Evolutionary conservation across 352 stramenopile genomes (phyloP), one percentile per base, ranked within the genome.

Genomic region (Globisporangium lucens): DNA sequence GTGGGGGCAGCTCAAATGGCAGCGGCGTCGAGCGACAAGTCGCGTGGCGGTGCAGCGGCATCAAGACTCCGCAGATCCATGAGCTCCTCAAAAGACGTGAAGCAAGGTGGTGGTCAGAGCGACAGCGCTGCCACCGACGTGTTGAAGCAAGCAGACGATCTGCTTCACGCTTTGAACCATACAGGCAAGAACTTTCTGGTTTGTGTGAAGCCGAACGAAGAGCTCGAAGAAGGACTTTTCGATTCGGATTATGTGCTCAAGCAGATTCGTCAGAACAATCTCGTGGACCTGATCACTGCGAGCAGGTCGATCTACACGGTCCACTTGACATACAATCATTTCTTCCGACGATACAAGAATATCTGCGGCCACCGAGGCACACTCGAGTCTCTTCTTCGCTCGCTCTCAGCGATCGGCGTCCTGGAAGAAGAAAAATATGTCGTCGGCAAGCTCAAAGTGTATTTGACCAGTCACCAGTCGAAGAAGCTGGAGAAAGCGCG

Each of bases 141-240:
- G 46, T 79, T 82, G 67, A 82, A 85, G 46, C 83, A 93, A 69
- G 77, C 83, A 5, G 80, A 89, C 58, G 83, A 83, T 4, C 58
- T 95, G 15, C 71, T 93, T 15, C 80, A 89, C 36, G 87, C 83
- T 3, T 67, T 95, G 1, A 85, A 83, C 56, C 78, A 89, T 61
- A 93, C 86, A 0, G 87, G 85, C 1, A 90, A 92, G 70, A 87
- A 95, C 67, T 93, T 95, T 63, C 38, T 92, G 36, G 82, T 93
- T 13, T 95, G 87, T 29, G 61, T 95, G n/a, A 95, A 95, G 56
- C 85, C 87, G 15, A 90, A 82, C 46, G 75, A 82, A 49, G 72
- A 83, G 9, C 74, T 91, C 17, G 77, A 90, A 73, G 74, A 89
- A 72, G 76, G 74, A 0, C 63, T 76, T 17, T 91, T 95, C 15